A percentile compares a stretch with the other conserved stretches of the same genome.
Conservation (phyloP, 345 rosid species). For the Sisymbrium altissimum region DNA sequence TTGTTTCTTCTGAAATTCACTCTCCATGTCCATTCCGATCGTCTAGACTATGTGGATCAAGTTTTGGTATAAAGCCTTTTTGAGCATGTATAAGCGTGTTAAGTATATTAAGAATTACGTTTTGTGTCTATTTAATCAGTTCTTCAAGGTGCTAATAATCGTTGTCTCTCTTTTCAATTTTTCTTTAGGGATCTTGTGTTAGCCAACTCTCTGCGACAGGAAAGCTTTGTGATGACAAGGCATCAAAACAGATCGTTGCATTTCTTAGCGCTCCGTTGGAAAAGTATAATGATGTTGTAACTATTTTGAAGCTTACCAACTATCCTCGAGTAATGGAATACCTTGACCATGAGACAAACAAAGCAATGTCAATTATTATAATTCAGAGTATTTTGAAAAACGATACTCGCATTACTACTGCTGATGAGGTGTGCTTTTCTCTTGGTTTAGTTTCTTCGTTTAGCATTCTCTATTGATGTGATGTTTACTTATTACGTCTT, state of each 20-base stretch:
- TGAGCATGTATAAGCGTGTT: conserved; percentile 8
- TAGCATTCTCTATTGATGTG: conserved; percentile 20
- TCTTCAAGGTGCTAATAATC: conserved; percentile 11
- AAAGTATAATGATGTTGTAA: conserved; percentile 86
- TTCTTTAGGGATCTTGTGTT: conserved; percentile 79
- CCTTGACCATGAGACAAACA: conserved; percentile 84
- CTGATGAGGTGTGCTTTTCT: conserved; percentile 56
- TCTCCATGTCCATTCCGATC: conserved; percentile 94
- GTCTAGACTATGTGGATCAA: conserved; percentile 95
- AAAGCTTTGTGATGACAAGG: conserved; percentile 72
- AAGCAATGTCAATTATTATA: conserved; percentile 78
- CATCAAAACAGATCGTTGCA: conserved; percentile 85
- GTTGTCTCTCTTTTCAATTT: conserved; percentile 4
- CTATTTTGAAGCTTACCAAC: conserved; percentile 80
- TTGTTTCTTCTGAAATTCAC: conserved; percentile 94
- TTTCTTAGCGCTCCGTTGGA: conserved; percentile 93
- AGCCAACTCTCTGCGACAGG: conserved; percentile 72
- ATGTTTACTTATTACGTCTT: background rate
- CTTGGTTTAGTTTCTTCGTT: conserved; percentile 6
- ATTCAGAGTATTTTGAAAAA: conserved; percentile 93
- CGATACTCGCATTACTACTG: conserved; percentile 62
- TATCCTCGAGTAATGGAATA: conserved; percentile 82
- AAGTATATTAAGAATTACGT: background rate
- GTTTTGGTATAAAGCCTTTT: conserved; percentile 67
- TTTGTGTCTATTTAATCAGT: background rate